Conservation (phyloP, 1,139 yeast genomes). For the Sugiyamaella neomexicana region DNA sequence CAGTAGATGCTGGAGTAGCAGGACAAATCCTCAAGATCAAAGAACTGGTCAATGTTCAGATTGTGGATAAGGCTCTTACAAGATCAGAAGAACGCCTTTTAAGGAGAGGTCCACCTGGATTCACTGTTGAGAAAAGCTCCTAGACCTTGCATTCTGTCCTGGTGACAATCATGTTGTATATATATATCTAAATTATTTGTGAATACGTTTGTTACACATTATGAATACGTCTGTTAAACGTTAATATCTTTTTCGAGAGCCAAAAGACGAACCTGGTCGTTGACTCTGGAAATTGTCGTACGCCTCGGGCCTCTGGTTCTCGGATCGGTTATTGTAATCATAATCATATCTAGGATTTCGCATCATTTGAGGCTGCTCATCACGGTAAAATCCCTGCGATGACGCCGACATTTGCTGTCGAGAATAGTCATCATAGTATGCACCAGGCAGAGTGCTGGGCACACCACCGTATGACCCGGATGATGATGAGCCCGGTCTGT, state of each 20-base stretch:
- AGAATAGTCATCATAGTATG: slow-evolving; percentile 11
- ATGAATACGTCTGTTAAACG: too few species aligned
- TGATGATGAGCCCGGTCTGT: slow-evolving; percentile 12
- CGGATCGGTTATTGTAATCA: not conserved
- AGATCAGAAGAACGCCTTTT: slow-evolving; percentile 37
- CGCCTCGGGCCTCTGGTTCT: slow-evolving; percentile 1
- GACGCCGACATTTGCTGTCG: slow-evolving; percentile 7
- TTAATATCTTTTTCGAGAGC: slow-evolving; percentile 6
- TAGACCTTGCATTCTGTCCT: not conserved
- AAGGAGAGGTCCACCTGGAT: slow-evolving; percentile 37
- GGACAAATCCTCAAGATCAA: slow-evolving; percentile 82
- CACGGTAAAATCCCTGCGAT: slow-evolving; percentile 12
- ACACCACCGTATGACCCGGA: slow-evolving; percentile 14
- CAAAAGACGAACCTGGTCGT: slow-evolving; percentile 12
- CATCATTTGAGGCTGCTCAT: slow-evolving; percentile 1
- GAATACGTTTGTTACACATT: not conserved
- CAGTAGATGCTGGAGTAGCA: slow-evolving; percentile 75
- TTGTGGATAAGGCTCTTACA: slow-evolving; percentile 51
- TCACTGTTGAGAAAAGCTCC: slow-evolving; percentile 28
- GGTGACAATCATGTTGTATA: not conserved
- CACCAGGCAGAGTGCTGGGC: not conserved
- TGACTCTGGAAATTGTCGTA: slow-evolving; percentile 11
- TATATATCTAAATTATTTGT: slow-evolving; percentile 14
- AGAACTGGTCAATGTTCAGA: slow-evolving; percentile 83
- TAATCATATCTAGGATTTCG: not conserved